Evolutionary conservation across 129 eudicot genomes (phyloP).

Genomic region (Smallanthus sonchifolius): DNA sequence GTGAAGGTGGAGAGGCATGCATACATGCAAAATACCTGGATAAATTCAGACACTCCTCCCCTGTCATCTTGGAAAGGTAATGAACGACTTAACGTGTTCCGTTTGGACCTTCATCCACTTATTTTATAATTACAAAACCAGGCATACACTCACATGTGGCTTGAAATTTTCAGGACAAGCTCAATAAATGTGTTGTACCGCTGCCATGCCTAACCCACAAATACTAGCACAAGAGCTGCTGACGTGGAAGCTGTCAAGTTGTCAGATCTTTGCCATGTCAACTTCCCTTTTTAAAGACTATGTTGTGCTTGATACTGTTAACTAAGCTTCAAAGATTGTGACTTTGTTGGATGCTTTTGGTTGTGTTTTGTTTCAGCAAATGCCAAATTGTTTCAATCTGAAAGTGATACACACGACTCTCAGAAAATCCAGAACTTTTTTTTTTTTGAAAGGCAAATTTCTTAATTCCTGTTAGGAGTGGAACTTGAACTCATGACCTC

Average conservation of each 20-base stretch:
- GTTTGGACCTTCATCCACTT: too few relatives aligned
- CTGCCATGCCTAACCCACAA: background rate
- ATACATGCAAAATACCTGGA: slow-evolving; percentile 27
- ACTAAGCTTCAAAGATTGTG: background rate
- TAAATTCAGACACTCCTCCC: slow-evolving; percentile 47
- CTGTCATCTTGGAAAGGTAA: slow-evolving; percentile 43
- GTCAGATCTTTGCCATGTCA: background rate
- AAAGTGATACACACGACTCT: too few relatives aligned
- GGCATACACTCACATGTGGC: background rate
- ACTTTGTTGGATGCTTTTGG: background rate
- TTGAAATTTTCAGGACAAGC: background rate
- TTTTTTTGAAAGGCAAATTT: too few relatives aligned
- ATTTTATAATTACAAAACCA: background rate
- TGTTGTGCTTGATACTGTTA: background rate
- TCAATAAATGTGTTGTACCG: background rate
- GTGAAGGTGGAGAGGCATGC: slow-evolving; percentile 51
- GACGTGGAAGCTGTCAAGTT: background rate
- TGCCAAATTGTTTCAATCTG: too few relatives aligned
- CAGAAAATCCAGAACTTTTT: too few relatives aligned
- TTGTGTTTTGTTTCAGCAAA: background rate
- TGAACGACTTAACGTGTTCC: background rate
- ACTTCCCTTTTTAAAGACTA: background rate
- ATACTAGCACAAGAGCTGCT: background rate
- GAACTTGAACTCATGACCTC: too few relatives aligned
- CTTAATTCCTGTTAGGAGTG: too few relatives aligned